Percentiles rank a stretch among this genome's conserved stretches.
phyloP scores from a whole-genome alignment of 768 basidiomycete genomes.

The Phaeotremella fagi region DNA sequence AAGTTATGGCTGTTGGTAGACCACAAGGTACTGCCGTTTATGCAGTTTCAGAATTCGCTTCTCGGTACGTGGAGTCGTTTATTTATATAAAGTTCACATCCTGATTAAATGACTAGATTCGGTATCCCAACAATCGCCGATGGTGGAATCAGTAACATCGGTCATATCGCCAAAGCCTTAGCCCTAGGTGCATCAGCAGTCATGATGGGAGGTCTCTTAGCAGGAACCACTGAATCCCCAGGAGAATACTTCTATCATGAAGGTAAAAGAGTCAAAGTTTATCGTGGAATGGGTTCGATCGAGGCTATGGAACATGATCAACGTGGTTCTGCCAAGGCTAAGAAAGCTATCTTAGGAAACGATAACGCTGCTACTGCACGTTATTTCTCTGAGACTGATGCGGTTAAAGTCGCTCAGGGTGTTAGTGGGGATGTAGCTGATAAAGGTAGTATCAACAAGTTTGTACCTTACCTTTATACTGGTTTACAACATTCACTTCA shows the following conservation, averaged over 20 bases:
- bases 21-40: constrained; percentile 99
- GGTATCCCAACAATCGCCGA: constrained; percentile 96
- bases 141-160: constrained; percentile 90
- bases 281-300: constrained; percentile 96
- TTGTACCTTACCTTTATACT: constrained; percentile 61
- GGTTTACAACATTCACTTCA: constrained; percentile 82
- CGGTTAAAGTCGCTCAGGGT: constrained; percentile 79
- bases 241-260: constrained; percentile 99
- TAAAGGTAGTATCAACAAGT: constrained; percentile 89
- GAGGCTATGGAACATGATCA: constrained; percentile 54
- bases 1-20: constrained; percentile 97
- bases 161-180: constrained; percentile 95
- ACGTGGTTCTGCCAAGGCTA: constrained; percentile 43
- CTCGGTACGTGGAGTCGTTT: constrained; percentile 8
- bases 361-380: constrained; percentile 95
- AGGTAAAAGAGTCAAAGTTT: constrained; percentile 97
- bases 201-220: constrained; percentile 97
- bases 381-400: constrained; percentile 88
- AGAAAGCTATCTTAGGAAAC: constrained; percentile 19
- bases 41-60: constrained; percentile 86
- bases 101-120: constrained; percentile 57
- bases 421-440: constrained; percentile 96
- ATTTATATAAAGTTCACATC: neutral
- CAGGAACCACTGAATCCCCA: constrained; percentile 93
- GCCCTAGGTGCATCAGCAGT: constrained; percentile 90